Percentiles rank a stretch among this genome's conserved stretches.
Conservation (phyloP, 371 early-diverging fungal genomes). For the Apophysomyces trapeziformis region DNA sequence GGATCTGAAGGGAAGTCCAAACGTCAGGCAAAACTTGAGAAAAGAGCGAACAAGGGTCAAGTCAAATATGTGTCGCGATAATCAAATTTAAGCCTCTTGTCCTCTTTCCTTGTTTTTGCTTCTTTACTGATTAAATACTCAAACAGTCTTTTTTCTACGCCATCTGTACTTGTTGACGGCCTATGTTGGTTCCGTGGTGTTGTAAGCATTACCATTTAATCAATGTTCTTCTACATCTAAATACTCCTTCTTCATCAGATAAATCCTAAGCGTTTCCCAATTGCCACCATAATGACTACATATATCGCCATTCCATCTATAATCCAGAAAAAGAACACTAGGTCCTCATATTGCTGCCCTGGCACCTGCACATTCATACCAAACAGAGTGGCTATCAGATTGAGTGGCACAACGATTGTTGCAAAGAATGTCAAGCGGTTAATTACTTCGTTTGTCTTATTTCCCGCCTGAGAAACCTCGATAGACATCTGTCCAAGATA, state of each 20-base stretch:
- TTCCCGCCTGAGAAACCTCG: conserved; percentile 93
- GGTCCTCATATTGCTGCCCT: conserved; percentile 63
- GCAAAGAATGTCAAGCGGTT: conserved; percentile 92
- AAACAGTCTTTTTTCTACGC: too few species aligned
- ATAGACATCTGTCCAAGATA: conserved; percentile 96
- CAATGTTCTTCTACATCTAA: too few species aligned
- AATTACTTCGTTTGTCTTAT: conserved; percentile 91
- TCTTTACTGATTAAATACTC: too few species aligned
- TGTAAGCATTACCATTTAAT: too few species aligned
- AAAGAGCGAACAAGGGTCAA: conserved; percentile 57
- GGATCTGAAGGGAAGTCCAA: conserved; percentile 54
- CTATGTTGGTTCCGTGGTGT: too few species aligned
- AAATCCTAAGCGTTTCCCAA: conserved; percentile 40
- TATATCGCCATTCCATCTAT: conserved; percentile 57
- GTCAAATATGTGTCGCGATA: conserved; percentile 50
- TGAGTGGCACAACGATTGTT: conserved; percentile 86
- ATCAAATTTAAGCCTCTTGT: background rate
- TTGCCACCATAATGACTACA: conserved; percentile 38
- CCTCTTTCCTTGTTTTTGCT: too few species aligned
- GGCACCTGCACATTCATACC: conserved; percentile 89
- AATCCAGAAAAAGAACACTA: conserved; percentile 84
- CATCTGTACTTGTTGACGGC: too few species aligned
- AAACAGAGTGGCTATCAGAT: conserved; percentile 82
- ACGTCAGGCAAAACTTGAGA: conserved; percentile 65
- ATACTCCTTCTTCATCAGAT: background rate